Evolutionary conservation across 2,329 filamentous ascomycete genomes (phyloP), one percentile per base, ranked within the genome.

Genomic region (Pseudocercospora fuligena): DNA sequence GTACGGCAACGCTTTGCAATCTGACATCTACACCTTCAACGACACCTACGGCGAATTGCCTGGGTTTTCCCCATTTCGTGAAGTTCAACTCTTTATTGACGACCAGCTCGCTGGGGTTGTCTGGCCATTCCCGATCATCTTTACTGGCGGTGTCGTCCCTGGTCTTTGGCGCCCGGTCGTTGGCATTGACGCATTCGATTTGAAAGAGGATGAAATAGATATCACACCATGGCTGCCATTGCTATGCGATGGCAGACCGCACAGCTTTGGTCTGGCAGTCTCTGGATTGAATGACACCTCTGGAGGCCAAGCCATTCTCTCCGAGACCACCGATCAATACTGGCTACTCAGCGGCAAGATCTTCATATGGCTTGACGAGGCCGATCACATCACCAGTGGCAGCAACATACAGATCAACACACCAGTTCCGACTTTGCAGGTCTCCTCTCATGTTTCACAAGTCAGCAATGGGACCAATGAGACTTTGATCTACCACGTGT

Each of bases 81-180:
- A 96, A 79, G 84, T 95, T 0, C 91, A 94, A 72, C 81, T 95
- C 0, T 82, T 86, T 51, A 91, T 96, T 61, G 92, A 96, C 74
- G 90, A 86, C 0, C 80, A 85, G 19, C 78, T 94, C 23, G 91
- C 90, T 1, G 92, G 92, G 1, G 88, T 93, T 1, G 86, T 88
- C 33, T 95, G 91, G 91, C 93, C 92, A 0, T 94, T 92, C 73
- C 92, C 92, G 0, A 85, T 93, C 19, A 89, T 96, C 58, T 94
- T 94, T 73, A 94, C 92, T 0, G 92, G 93, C 2, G 92, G 92
- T 1, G 84, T 96, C 5, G 89, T 90, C 0, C 92, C 92, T 4
- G 88, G 88, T 0, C 84, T 95, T 46, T 93, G 93, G 86, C 84
- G 91, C 6, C 92, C 92, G 0, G 85, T 95, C 62, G 92, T 92